These are phyloP conservation scores for Alternaria postmessia DNA, from an alignment of 2,329 filamentous ascomycete genomes.

Conservation along the genomic window DNA sequence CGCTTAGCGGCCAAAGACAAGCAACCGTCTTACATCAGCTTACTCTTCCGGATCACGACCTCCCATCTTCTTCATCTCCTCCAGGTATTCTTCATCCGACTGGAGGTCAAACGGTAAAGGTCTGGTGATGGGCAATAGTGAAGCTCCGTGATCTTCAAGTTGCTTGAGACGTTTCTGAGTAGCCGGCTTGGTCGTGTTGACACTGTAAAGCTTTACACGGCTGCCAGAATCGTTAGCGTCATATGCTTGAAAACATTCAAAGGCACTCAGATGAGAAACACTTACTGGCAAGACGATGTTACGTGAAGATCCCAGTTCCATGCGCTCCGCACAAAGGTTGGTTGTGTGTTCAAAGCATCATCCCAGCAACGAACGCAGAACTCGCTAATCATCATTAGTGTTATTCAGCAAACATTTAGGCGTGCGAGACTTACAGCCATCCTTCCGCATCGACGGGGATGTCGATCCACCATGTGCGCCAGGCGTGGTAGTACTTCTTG, in stretches of 20 bases:
- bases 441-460: conserved; percentile 64
- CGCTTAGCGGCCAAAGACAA: background rate
- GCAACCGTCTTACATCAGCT: background rate
- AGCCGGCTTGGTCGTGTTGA: conserved; percentile 61
- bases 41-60: conserved; percentile 56
- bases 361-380: conserved; percentile 56
- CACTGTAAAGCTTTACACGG: conserved; percentile 63
- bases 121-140: conserved; percentile 63
- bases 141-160: conserved; percentile 59
- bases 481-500: conserved; percentile 69
- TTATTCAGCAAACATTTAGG: background rate
- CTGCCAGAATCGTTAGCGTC: background rate
- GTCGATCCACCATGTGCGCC: conserved; percentile 70
- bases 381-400: conserved; percentile 35
- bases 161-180: conserved; percentile 62
- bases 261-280: background rate
- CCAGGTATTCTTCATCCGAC: conserved; percentile 59
- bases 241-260: no score
- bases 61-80: conserved; percentile 51
- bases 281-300: conserved; percentile 65
- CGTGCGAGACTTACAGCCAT: conserved; percentile 45
- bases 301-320: conserved; percentile 73
- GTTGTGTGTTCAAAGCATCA: conserved; percentile 58
- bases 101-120: conserved; percentile 62
- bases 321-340: conserved; percentile 53